phyloP scores from a whole-genome alignment of 176 grass and related monocot genomes.

The Phyllostachys edulis region DNA sequence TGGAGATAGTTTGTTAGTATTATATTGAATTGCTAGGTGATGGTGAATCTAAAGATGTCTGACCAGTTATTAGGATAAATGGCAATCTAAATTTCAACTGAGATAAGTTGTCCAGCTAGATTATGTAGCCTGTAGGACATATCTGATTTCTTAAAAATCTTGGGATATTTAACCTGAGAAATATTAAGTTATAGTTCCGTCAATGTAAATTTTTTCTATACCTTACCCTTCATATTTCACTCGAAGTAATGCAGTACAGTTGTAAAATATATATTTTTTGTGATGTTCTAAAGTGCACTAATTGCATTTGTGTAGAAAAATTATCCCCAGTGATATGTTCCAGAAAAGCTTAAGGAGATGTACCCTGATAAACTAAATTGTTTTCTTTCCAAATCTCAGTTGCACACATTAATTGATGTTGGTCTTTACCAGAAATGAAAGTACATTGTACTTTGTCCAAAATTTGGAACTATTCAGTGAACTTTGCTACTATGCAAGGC shows the following conservation, averaged over 20 bases:
- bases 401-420: constrained; percentile 1
- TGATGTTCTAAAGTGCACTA: neutral
- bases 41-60: neutral
- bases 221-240: neutral
- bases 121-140: constrained; percentile 13
- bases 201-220: neutral
- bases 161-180: neutral
- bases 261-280: neutral
- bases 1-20: neutral
- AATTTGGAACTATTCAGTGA: constrained; percentile 1
- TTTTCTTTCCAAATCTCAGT: neutral
- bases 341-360: constrained; percentile 2
- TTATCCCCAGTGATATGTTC: neutral
- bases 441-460: neutral
- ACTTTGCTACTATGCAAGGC: neutral
- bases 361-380: neutral
- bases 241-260: neutral
- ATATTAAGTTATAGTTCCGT: neutral
- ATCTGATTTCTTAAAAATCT: neutral
- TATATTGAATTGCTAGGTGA: neutral
- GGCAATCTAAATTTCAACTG: constrained; percentile 11
- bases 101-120: neutral
- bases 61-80: neutral
- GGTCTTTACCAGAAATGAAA: neutral
- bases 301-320: neutral